A percentile compares a stretch with the other conserved stretches of the same genome.
These are phyloP conservation scores for Nannochloropsis salina DNA, from an alignment of 108 stramenopile species.

Conservation along the genomic window DNA sequence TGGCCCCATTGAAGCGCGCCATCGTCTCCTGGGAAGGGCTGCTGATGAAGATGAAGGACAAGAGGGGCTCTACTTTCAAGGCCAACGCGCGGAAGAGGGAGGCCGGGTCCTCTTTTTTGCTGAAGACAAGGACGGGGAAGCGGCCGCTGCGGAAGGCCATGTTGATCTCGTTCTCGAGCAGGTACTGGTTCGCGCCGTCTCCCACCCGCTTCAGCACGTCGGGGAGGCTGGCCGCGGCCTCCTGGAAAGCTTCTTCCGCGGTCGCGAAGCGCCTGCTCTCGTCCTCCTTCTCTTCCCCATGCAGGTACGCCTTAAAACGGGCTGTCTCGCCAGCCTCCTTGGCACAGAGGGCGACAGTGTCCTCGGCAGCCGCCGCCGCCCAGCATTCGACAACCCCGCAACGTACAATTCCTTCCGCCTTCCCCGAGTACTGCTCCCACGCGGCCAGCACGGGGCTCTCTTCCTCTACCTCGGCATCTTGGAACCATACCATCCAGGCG, in stretches of 20 bases:
- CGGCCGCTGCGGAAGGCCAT: neutral
- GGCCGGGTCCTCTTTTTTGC: neutral
- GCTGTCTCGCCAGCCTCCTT: neutral
- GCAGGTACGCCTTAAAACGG: neutral
- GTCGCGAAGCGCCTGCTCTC: slow-evolving; percentile 11
- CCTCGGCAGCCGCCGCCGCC: neutral
- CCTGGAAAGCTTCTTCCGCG: slow-evolving; percentile 3
- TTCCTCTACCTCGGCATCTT: neutral
- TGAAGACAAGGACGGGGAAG: neutral
- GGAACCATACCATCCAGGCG: neutral
- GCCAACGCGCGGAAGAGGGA: neutral
- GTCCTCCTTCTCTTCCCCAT: neutral
- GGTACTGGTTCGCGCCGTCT: neutral
- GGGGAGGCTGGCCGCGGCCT: neutral
- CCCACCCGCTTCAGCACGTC: slow-evolving; percentile 17
- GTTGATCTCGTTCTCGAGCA: slow-evolving; percentile 9
- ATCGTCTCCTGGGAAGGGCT: neutral
- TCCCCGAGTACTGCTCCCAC: neutral
- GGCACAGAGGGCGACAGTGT: neutral
- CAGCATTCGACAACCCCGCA: neutral
- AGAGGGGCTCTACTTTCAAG: neutral
- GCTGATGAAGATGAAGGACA: neutral
- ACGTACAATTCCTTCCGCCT: neutral
- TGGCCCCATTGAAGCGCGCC: neutral
- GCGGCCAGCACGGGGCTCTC: neutral